Conservation (phyloP, 2,329 filamentous ascomycete genomes). For the Colletotrichum endophyticum region DNA sequence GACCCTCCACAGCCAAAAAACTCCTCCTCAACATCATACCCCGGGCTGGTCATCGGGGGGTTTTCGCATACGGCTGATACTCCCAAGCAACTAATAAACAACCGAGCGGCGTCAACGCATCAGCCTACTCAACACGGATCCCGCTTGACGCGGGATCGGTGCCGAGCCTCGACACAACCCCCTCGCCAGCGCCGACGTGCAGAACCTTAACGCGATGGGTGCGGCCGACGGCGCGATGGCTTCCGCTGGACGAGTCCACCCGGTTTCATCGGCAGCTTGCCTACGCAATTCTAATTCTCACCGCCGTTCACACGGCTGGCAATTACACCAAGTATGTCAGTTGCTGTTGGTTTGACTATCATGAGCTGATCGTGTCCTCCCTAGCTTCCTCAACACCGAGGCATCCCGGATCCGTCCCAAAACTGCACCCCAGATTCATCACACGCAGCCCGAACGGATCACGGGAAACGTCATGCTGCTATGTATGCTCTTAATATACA, state of each 20-base stretch:
- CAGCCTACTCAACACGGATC: slow-evolving; percentile 92
- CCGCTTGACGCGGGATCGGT: slow-evolving; percentile 91
- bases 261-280: slow-evolving; percentile 97
- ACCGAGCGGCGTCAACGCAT: slow-evolving; percentile 77
- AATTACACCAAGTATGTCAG: slow-evolving; percentile 90
- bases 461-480: slow-evolving; percentile 97
- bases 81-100: slow-evolving; percentile 70
- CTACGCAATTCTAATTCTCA: slow-evolving; percentile 86
- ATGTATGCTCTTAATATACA: slow-evolving; percentile 99
- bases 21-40: slow-evolving; percentile 82
- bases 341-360: neutral
- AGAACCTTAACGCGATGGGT: slow-evolving; percentile 84
- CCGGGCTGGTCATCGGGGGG: slow-evolving; percentile 75
- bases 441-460: slow-evolving; percentile 84
- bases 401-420: slow-evolving; percentile 79
- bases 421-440: slow-evolving; percentile 88
- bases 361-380: neutral
- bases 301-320: slow-evolving; percentile 73
- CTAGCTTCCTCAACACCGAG: slow-evolving; percentile 93
- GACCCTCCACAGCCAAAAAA: slow-evolving; percentile 66
- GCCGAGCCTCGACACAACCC: slow-evolving; percentile 80
- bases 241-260: slow-evolving; percentile 91
- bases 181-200: slow-evolving; percentile 94
- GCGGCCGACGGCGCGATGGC: slow-evolving; percentile 83
- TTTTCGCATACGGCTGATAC: slow-evolving; percentile 90